Base-by-base conservation (phyloP, 2,329 filamentous ascomycete species). In the Fusarium sp. region DNA sequence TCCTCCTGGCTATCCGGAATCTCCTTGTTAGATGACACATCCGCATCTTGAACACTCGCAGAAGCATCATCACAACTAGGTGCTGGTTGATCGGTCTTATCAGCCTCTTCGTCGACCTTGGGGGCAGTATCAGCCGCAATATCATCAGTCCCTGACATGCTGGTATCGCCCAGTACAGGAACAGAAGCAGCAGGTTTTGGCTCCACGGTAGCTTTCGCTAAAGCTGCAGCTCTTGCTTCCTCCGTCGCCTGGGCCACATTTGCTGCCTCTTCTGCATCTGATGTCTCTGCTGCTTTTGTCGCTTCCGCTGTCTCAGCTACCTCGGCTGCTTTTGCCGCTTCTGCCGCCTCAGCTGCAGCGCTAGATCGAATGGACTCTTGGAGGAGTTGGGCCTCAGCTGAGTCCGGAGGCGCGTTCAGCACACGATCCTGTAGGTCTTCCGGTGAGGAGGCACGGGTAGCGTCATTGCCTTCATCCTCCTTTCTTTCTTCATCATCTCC, bases 361-460 rank as follows among this genome's bases (percentile, higher is more conserved):
- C 41, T 74, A 9, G 78, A 79, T 43, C 75, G 72, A 44, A 80
- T 78, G 36, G 81, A 83, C 70, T 84, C 86, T 68, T 81, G 82
- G 44, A 83, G 76, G 62, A 82, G 78, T 70, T 83, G 85, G 23
- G 82, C 82, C 68, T 88, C 85, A 3, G 82, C 82, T 16, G 72
- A 76, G 40, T 76, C 60, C 51, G 68, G 70, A 60, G 70, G 64
- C 43, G 63, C 57, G 47, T 74, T 65, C 65, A 73, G 40, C 9
- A 71, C 72, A 23, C 65, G 58, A n/a, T 68, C 65, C 34, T 76
- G 60, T 37, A 75, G 31, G 18, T 75, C 73, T 36, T 74, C 67
- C 2, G 37, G 62, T 27, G 53, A 48, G 27, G 68, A 15, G n/a
- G 36, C 66, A 30, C 63, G 62, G 30, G 54, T 48, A 23, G 60